These are phyloP conservation scores for Crithidia expoeki DNA, from an alignment of 208 protist species.

Conservation along the genomic window DNA sequence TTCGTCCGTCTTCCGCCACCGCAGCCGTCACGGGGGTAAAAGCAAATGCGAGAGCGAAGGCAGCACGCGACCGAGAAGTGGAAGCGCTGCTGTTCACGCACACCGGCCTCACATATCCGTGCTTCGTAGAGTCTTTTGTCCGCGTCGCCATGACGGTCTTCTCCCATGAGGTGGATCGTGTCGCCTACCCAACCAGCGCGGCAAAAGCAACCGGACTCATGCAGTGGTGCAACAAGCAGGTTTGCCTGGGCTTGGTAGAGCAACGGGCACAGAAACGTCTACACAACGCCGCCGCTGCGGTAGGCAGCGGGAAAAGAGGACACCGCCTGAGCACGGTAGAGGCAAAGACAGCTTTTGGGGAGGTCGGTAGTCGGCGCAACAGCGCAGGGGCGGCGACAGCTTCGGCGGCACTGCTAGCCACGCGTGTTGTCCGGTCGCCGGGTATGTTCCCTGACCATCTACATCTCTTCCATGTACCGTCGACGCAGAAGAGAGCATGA, in stretches of 20 bases:
- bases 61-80: background rate
- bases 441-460: constrained; percentile 23
- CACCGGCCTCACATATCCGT: constrained; percentile 50
- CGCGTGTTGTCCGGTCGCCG: background rate
- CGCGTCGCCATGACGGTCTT: constrained; percentile 80
- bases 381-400: background rate
- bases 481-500: background rate
- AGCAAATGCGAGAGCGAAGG: background rate
- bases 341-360: no score
- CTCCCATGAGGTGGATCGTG: constrained; percentile 41
- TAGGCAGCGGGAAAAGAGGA: background rate
- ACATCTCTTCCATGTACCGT: constrained; percentile 21
- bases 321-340: no score
- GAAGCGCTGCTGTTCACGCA: constrained; percentile 22
- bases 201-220: constrained; percentile 65
- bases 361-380: background rate
- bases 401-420: background rate
- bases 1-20: no score
- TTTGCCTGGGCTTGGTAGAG: constrained; percentile 47
- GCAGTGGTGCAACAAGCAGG: constrained; percentile 75
- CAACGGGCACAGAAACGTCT: constrained; percentile 23
- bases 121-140: constrained; percentile 78
- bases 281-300: constrained; percentile 1
- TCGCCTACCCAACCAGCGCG: constrained; percentile 60
- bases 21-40: background rate